These are phyloP conservation scores for Nothophytophthora sp. DNA, from an alignment of 352 stramenopile genomes.

Conservation along the genomic window DNA sequence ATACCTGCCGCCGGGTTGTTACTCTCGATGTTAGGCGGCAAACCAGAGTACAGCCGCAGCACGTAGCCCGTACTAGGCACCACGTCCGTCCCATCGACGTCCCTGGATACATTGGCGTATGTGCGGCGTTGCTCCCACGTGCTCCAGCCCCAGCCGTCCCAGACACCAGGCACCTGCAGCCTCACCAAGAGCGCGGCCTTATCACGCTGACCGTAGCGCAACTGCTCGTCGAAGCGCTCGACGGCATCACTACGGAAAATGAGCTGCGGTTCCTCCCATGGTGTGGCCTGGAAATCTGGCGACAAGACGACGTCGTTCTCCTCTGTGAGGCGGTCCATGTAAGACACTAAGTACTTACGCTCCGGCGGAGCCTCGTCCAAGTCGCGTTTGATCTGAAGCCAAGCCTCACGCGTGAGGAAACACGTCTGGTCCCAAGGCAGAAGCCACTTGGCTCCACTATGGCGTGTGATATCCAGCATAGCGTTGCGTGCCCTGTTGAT, in stretches of 20 bases:
- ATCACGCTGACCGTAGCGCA: constrained; percentile 53
- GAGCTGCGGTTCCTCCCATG: constrained; percentile 59
- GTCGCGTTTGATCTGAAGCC: constrained; percentile 39
- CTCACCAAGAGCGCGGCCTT: constrained; percentile 50
- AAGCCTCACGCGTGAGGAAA: constrained; percentile 44
- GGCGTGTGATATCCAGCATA: constrained; percentile 43
- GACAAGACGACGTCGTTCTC: constrained; percentile 52
- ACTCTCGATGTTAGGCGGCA: constrained; percentile 24
- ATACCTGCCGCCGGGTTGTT: constrained; percentile 26
- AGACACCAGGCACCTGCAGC: constrained; percentile 39
- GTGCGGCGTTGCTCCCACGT: constrained; percentile 41
- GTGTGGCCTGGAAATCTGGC: constrained; percentile 25
- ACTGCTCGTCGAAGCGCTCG: constrained; percentile 54
- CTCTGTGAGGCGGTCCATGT: constrained; percentile 47
- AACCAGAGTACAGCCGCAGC: constrained; percentile 47
- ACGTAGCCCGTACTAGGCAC: constrained; percentile 46
- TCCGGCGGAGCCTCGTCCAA: constrained; percentile 12
- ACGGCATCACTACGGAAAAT: constrained; percentile 51
- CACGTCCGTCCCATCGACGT: constrained; percentile 21
- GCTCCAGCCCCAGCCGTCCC: constrained; percentile 51
- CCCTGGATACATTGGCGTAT: constrained; percentile 37
- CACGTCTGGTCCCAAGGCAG: constrained; percentile 60
- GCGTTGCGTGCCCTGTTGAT: constrained; percentile 51
- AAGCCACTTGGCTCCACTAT: constrained; percentile 41
- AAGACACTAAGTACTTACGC: constrained; percentile 55